Evolutionary conservation across 2,329 filamentous ascomycete species (phyloP).

Genomic region (Penicillium rolfsii): DNA sequence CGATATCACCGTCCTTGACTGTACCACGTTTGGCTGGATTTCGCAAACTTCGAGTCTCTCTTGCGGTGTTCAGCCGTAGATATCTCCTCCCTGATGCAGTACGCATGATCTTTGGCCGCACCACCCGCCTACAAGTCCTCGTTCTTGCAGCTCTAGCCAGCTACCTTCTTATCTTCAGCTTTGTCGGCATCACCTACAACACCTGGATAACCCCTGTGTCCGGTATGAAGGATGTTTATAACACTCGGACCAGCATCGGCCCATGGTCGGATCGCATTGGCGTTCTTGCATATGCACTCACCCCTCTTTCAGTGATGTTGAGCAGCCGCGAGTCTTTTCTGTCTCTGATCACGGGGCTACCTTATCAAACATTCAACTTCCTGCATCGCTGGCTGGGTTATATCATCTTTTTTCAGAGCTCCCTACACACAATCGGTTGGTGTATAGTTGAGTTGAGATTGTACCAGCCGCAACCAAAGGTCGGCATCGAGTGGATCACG

Average conservation of each 20-base stretch:
- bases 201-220: constrained; percentile 72
- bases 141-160: constrained; percentile 60
- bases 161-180: constrained; percentile 70
- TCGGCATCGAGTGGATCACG: constrained; percentile 60
- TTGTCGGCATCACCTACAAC: constrained; percentile 69
- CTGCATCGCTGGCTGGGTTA: constrained; percentile 76
- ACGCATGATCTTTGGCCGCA: constrained; percentile 64
- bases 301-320: constrained; percentile 69
- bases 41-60: constrained; percentile 14
- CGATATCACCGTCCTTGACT: constrained; percentile 4
- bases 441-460: constrained; percentile 66
- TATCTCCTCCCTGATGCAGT: constrained; percentile 65
- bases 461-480: constrained; percentile 71
- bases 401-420: constrained; percentile 69
- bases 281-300: constrained; percentile 72
- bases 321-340: constrained; percentile 71
- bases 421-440: constrained; percentile 73
- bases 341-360: constrained; percentile 70
- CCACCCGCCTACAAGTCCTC: constrained; percentile 69
- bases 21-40: constrained; percentile 9
- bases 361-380: constrained; percentile 78
- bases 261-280: constrained; percentile 72
- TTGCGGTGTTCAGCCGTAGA: constrained; percentile 47
- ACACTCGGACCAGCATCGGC: constrained; percentile 67
- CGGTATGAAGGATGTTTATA: constrained; percentile 57